These are phyloP conservation scores for Botrytis medusae DNA, from an alignment of 2,329 filamentous ascomycete genomes.

Conservation along the genomic window DNA sequence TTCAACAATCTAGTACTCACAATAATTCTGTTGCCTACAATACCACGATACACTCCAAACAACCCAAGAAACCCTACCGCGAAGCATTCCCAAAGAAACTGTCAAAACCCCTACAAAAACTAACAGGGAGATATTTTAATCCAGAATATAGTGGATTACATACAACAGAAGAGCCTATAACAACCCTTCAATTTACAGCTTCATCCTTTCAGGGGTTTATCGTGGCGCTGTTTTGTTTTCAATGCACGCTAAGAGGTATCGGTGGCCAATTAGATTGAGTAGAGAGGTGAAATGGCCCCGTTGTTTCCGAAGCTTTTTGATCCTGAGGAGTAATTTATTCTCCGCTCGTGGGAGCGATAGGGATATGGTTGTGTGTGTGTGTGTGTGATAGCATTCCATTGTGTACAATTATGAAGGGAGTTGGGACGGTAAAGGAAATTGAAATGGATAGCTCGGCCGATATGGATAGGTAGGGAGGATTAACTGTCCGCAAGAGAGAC, in stretches of 20 bases:
- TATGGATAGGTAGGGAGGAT: background rate
- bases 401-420: background rate
- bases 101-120: background rate
- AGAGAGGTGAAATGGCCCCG: background rate
- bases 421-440: background rate
- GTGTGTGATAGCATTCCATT: background rate
- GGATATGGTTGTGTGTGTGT: background rate
- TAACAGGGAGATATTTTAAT: background rate
- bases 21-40: background rate
- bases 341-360: background rate
- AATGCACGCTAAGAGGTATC: background rate
- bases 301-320: background rate
- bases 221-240: constrained; percentile 6
- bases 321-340: background rate
- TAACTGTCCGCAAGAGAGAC: background rate
- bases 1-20: background rate
- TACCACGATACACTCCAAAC: background rate
- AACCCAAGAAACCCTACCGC: background rate
- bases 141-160: background rate
- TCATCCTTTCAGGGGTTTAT: background rate
- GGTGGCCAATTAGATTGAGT: background rate
- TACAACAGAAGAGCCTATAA: background rate
- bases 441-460: background rate
- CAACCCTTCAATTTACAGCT: background rate
- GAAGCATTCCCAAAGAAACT: background rate